These are phyloP conservation scores for Sporisorium iseilematis-ciliati DNA, from an alignment of 1,284 basidiomycete genomes.

Conservation along the genomic window DNA sequence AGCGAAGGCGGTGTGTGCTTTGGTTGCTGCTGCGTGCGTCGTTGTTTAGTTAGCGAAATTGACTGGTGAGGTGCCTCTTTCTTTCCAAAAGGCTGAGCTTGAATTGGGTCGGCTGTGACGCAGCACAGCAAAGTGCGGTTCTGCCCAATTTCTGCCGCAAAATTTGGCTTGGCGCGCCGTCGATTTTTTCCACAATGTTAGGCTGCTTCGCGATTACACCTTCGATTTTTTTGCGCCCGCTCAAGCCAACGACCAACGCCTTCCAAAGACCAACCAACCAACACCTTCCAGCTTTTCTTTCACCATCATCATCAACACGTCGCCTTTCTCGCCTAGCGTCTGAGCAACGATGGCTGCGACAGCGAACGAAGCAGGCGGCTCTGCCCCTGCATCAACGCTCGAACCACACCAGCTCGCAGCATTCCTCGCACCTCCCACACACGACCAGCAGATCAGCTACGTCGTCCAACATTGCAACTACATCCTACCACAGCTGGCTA, in stretches of 20 bases:
- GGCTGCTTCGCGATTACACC: too few species aligned
- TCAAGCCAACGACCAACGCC: not conserved
- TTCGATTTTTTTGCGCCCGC: too few species aligned
- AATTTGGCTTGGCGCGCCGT: not conserved
- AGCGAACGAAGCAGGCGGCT: not conserved
- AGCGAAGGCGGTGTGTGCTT: constrained; percentile 1
- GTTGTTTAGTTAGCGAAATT: too few species aligned
- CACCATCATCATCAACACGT: not conserved
- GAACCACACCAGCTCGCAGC: constrained; percentile 38
- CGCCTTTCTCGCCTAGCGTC: too few species aligned
- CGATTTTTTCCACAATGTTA: too few species aligned
- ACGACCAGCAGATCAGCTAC: constrained; percentile 20
- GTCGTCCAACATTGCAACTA: constrained; percentile 49
- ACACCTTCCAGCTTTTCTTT: not conserved
- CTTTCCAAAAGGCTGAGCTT: not conserved
- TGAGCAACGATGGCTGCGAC: constrained; percentile 16
- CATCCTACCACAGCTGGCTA: constrained; percentile 41
- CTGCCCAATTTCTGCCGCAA: not conserved
- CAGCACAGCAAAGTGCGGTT: not conserved
- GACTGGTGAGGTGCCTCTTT: not conserved
- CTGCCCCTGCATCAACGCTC: constrained; percentile 8
- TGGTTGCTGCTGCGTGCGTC: not conserved
- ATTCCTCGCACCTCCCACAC: constrained; percentile 24
- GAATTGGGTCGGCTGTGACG: not conserved
- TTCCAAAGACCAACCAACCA: not conserved